These are phyloP conservation scores for Pseudozyma hubeiensis DNA, from an alignment of 1,284 basidiomycete species.

Conservation along the genomic window DNA sequence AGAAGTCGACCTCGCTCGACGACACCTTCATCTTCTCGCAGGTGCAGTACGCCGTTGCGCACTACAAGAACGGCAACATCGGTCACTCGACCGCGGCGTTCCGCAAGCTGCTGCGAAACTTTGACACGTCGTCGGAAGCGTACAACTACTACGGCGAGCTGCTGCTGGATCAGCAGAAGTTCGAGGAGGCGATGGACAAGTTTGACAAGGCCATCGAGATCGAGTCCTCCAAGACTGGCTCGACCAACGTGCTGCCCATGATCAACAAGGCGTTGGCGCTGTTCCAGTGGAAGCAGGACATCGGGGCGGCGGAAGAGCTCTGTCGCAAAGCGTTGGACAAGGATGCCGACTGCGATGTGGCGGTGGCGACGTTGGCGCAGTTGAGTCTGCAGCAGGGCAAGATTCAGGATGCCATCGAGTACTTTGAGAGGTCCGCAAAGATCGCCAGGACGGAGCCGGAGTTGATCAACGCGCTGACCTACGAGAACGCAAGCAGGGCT, in stretches of 20 bases:
- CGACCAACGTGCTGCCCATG: conserved; percentile 73
- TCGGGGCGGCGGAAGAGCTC: conserved; percentile 82
- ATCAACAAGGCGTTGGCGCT: conserved; percentile 97
- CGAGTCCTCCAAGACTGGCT: conserved; percentile 73
- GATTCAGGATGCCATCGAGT: conserved; percentile 84
- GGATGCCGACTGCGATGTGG: conserved; percentile 91
- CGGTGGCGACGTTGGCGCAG: conserved; percentile 94
- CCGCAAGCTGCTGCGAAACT: conserved; percentile 71
- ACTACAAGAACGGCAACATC: conserved; percentile 88
- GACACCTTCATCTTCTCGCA: conserved; percentile 90
- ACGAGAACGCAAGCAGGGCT: conserved; percentile 74
- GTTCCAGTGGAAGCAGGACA: conserved; percentile 96
- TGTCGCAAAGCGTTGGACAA: conserved; percentile 88
- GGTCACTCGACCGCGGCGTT: conserved; percentile 89
- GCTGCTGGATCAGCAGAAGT: conserved; percentile 89
- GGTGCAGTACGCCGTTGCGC: conserved; percentile 95
- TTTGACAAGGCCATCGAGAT: conserved; percentile 93
- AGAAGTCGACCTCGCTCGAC: conserved; percentile 85
- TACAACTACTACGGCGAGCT: conserved; percentile 84
- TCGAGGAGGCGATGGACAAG: conserved; percentile 90
- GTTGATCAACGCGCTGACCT: conserved; percentile 87
- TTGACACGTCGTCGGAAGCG: conserved; percentile 60
- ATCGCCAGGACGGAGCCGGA: conserved; percentile 92
- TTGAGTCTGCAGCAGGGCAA: conserved; percentile 90
- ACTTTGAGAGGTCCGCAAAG: conserved; percentile 86